Evolutionary conservation across 73 alveolate species (phyloP), one percentile per base, ranked within the genome.

Genomic region (Tetrahymena borealis): DNA sequence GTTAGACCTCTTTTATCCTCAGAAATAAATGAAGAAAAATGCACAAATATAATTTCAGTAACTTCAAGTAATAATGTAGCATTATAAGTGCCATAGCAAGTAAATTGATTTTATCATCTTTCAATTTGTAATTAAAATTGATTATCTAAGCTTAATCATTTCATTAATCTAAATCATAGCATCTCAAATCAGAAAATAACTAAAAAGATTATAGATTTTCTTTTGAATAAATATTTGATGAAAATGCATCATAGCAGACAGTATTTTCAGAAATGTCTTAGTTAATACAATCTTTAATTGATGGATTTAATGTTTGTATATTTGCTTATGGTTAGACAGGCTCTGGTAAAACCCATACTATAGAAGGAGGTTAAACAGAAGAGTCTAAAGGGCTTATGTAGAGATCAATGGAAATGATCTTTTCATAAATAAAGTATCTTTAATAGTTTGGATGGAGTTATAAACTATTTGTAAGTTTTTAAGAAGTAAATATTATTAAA

Each of bases 321-420:
- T 98, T 99, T 90, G 99, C 99, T n/a, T 99, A 99, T 96, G 99
- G 99, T 0, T 98, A 98, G 96, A 99, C 99, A 10, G 99, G 99
- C n/a, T 94, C 99, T 12, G 99, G 99, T 20, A 99, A 99, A 90
- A 99, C 99, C 0, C 97, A 91, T 93, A 98, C 99, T 3, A 96
- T 99, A 95, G 97, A 98, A 94, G 99, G 99, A n/a, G 96, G 96
- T 39, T 60, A 60, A 60, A 96, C 96, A 33, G 97, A 94, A 12
- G 97, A 96, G 39, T 91, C 95, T 35, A 98, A 98, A 39, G 99
- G 99, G 7, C 94, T 99, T 1, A 97, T 97, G 90, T 99, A 99
- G 9, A 96, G 99, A 39, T 97, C 99, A 1, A 95, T 99, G 39
- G 97, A 93, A 35, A 97, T 95, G 96, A 92, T 98, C 39, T 98